Percentiles rank a stretch among this genome's conserved stretches.
Evolutionary conservation across 2,329 filamentous ascomycete genomes (phyloP).

Genomic region (Sarocladium brachiariae): DNA sequence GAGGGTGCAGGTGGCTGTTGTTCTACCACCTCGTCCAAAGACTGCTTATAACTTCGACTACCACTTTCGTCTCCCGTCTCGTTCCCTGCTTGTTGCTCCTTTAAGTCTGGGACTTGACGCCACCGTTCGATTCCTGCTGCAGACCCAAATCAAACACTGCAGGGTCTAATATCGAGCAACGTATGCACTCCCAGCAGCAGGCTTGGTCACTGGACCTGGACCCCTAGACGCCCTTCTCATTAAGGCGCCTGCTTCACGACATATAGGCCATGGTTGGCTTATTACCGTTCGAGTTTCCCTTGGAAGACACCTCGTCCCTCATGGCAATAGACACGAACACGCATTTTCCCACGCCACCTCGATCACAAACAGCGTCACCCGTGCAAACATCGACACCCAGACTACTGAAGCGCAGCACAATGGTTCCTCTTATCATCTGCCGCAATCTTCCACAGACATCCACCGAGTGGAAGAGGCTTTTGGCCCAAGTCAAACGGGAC

Average conservation of each 20-base stretch:
- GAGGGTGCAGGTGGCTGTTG: neutral
- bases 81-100: neutral
- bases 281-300: slow-evolving; percentile 4
- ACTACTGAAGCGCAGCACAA: slow-evolving; percentile 9
- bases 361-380: neutral
- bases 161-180: neutral
- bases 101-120: neutral
- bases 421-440: slow-evolving; percentile 12
- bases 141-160: neutral
- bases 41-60: slow-evolving; percentile 4
- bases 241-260: neutral
- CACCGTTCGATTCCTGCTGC: neutral
- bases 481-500: slow-evolving; percentile 47
- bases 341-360: neutral
- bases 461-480: slow-evolving; percentile 43
- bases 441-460: slow-evolving; percentile 34
- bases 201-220: neutral
- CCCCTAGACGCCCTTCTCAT: neutral
- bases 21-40: neutral
- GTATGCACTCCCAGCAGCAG: neutral
- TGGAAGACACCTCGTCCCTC: neutral
- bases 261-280: slow-evolving; percentile 8
- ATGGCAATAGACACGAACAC: neutral
- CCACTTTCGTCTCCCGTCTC: neutral
- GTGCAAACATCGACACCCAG: neutral